Evolutionary conservation across 768 basidiomycete species (phyloP), one percentile per base, ranked within the genome.

Genomic region (Mycena sanguinolenta): DNA sequence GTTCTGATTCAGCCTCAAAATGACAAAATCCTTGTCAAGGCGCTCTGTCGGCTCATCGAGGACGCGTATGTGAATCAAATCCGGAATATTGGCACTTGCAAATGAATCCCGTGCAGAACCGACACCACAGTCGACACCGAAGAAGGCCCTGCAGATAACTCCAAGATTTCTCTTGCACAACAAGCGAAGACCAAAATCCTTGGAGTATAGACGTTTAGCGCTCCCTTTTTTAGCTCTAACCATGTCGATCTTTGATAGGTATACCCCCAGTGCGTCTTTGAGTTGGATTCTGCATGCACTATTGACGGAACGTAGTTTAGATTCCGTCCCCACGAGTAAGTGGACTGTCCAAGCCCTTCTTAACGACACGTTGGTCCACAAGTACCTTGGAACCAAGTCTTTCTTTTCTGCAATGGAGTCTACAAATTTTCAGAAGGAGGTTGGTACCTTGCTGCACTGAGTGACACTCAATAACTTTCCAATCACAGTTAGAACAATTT

Each of bases 401-500:
- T 0, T 30, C 9, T 60, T 73, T 34, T 17, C 25, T 1, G 44
- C 68, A 0, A 52, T 61, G 13, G 17, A 27, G 23, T 55, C 25
- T 1, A 16, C 55, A 8, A 63, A 63, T 16, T 73, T 73, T 19
- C 68, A 73, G 32, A 67, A 69, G 27, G 32, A 69, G 65, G 72
- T 70, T 23, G 7, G 57, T 42, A 5, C 32, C 28, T 58, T 19
- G 23, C 23, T 38, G 25, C 21, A n/a, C 25, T 27, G 36, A 54
- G n/a, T 16, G 3, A 38, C 32, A 19, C 7, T 23, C 16, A 28
- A 34, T 9, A 30, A 63, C 32, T 52, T 25, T 28, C 5, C 16
- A 3, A 46, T 19, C 17, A 13, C 39, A 73, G 72, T 13, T 73
- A 23, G 72, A 70, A 16, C 68, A 73, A 36, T 73, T 67, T n/a